A percentile compares a stretch with the other conserved stretches of the same genome.
These are phyloP conservation scores for Thalassiosira exigua DNA, from an alignment of 352 stramenopile species.

Conservation along the genomic window DNA sequence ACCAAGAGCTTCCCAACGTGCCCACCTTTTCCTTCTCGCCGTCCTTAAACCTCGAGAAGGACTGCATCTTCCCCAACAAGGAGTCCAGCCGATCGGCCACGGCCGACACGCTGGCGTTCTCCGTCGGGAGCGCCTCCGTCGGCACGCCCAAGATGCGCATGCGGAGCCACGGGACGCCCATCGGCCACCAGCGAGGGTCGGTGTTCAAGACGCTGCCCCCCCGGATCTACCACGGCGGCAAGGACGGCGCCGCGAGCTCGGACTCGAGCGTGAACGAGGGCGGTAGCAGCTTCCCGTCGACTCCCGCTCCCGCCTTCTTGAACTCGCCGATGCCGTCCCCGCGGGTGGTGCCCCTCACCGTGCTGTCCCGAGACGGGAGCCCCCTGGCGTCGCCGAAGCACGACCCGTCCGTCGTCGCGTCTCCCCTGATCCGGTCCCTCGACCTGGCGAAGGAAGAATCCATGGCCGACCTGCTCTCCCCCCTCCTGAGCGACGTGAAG, in stretches of 20 bases:
- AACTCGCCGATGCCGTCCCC: too few relatives aligned
- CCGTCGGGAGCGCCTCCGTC: constrained; percentile 5
- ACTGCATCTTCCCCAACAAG: constrained; percentile 7
- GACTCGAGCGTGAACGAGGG: background rate
- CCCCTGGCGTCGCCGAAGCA: background rate
- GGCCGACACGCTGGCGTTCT: background rate
- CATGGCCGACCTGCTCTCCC: constrained; percentile 3
- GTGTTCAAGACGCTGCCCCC: constrained; percentile 36
- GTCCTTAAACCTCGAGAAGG: constrained; percentile 16
- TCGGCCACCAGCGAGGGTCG: constrained; percentile 30
- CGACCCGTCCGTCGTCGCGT: constrained; percentile 3
- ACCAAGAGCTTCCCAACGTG: constrained; percentile 4
- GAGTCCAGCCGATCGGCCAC: constrained; percentile 9
- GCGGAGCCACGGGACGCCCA: constrained; percentile 7
- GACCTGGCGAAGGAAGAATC: constrained; percentile 19
- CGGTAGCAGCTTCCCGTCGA: background rate
- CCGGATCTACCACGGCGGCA: constrained; percentile 1
- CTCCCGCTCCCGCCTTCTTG: too few relatives aligned
- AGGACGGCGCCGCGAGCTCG: background rate
- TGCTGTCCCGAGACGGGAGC: constrained; percentile 48
- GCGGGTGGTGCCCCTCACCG: constrained; percentile 34
- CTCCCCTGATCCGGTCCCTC: constrained; percentile 36
- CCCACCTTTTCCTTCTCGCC: constrained; percentile 17
- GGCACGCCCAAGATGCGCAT: background rate
- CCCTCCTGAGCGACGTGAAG: constrained; percentile 7